Evolutionary conservation across 208 protist species (phyloP), one percentile per base, ranked within the genome.

Genomic region (Herpetomonas tarakana): DNA sequence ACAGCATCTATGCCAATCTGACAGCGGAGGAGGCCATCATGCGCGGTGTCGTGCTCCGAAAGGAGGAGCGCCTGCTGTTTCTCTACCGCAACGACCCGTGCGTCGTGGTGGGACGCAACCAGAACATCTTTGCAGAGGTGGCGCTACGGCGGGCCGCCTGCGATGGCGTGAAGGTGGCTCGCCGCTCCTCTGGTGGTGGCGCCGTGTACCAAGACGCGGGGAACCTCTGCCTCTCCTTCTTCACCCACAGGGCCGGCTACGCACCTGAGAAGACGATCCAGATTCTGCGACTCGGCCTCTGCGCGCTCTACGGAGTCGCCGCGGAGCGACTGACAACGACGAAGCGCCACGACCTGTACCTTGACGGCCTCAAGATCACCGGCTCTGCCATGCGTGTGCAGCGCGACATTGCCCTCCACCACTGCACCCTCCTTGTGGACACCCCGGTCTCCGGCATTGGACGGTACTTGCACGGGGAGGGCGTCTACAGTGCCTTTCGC

Each of bases 331-430:
- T 92, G 12, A 93, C 80, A 0, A 85, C 86, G 28, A 92, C 85
- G 1, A 62, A 52, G 21, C 76, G 90, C 25, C 65, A 91, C 68
- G 90, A 96, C 57, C 59, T 96, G 9, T 96, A 92, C 53, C 60
- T 96, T 0, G 86, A 93, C 53, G 79, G 71, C 3, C 76, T 61
- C 49, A 96, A 96, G 65, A 91, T 96, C 41, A 91, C 83, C 0
- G 90, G 90, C 0, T 93, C 86, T 0, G 90, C 90, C 1, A 96
- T 96, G 90, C 90, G 90, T 3, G 82, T 96, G 50, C 85, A 92
- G 66, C 70, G 83, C 0, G 78, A 85, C 58, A 83, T 92, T 39
- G 79, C 86, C 1, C 85, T 82, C 46, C 90, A 96, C 51, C 90
- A 96, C 74, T 93, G 84, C 65, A 96, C 90, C 2, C 69, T 96